phyloP scores from a whole-genome alignment of 2,329 filamentous ascomycete genomes.

The Stylonectria norvegica region DNA sequence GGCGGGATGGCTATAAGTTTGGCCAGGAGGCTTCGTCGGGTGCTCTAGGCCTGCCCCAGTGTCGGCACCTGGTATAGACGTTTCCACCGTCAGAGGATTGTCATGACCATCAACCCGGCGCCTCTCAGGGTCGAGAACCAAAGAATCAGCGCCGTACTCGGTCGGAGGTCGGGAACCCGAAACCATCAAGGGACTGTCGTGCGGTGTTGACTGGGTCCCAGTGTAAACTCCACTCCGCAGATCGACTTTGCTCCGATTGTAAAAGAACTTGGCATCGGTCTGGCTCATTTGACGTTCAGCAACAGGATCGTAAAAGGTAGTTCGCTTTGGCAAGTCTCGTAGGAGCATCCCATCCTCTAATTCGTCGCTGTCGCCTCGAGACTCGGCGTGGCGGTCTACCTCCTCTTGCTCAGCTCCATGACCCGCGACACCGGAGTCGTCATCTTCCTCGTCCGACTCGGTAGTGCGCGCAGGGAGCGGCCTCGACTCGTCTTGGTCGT shows the following conservation, averaged over 20 bases:
- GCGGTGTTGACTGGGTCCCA: constrained; percentile 43
- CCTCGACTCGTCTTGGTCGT: constrained; percentile 21
- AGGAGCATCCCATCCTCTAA: constrained; percentile 56
- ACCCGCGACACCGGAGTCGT: constrained; percentile 23
- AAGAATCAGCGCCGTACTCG: constrained; percentile 37
- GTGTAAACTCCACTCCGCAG: constrained; percentile 35
- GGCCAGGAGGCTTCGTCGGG: constrained; percentile 11
- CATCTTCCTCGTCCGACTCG: constrained; percentile 33
- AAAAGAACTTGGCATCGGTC: constrained; percentile 92
- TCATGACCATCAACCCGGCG: constrained; percentile 17
- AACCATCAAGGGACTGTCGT: constrained; percentile 44
- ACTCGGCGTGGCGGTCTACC: constrained; percentile 18
- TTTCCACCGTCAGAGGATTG: constrained; percentile 38
- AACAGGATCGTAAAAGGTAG: constrained; percentile 88
- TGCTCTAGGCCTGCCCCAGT: constrained; percentile 9
- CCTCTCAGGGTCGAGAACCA: constrained; percentile 29
- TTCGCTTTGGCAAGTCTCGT: constrained; percentile 63
- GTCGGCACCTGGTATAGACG: constrained; percentile 16
- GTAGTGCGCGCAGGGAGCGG: constrained; percentile 25
- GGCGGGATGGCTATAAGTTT: constrained; percentile 5
- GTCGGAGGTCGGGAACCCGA: constrained; percentile 34
- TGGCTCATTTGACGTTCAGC: constrained; percentile 94
- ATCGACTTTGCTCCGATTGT: constrained; percentile 79
- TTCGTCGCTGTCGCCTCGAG: constrained; percentile 27
- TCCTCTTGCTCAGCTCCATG: constrained; percentile 21